Evolutionary conservation across 371 early-diverging fungal species (phyloP), one percentile per base, ranked within the genome.

Genomic region (Mucor piriformis): DNA sequence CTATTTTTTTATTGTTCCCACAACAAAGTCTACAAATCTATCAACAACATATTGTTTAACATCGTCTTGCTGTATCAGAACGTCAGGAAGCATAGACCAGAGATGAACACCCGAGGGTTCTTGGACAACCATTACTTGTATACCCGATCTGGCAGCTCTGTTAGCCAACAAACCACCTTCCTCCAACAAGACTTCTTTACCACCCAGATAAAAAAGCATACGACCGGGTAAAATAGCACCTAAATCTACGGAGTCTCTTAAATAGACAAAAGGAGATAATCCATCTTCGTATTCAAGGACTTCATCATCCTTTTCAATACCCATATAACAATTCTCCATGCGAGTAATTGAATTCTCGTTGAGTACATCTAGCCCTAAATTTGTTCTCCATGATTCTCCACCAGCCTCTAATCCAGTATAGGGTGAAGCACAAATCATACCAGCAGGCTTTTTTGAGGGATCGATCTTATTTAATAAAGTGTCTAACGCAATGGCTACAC

Each of bases 401-500:
- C 73, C 74, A 34, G 73, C 73, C 54, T 79, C 80, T 12, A 70
- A 24, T 12, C 80, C 80, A 0, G 68, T 76, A 37, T 79, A 79
- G 8, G 80, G 80, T 0, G 76, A 79, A 10, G 67, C 70, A 56
- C 68, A 67, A 27, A 79, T 65, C 48, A 74, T 44, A 15, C 63
- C 73, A 20, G 55, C 67, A 29, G 73, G 73, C 11, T 56, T 60
- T n/a, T 55, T 50, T 27, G 50, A 44, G 29, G 29, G 38, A 10
- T 42, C 33, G n/a, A 62, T 61, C 32, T 67, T 66, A 2, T 50
- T 34, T 42, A 69, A 51, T 18, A 77, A 61, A 21, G 74, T 54
- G 20, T 77, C 78, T 8, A 77, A 33, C 3, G 61, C 67, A 50
- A 74, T 50, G 11, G 73, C 74, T 6, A 59, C 75, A 46, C 78